Conservation (phyloP, 2,329 filamentous ascomycete species). For the Dryadomyces quercus-mongolicae region DNA sequence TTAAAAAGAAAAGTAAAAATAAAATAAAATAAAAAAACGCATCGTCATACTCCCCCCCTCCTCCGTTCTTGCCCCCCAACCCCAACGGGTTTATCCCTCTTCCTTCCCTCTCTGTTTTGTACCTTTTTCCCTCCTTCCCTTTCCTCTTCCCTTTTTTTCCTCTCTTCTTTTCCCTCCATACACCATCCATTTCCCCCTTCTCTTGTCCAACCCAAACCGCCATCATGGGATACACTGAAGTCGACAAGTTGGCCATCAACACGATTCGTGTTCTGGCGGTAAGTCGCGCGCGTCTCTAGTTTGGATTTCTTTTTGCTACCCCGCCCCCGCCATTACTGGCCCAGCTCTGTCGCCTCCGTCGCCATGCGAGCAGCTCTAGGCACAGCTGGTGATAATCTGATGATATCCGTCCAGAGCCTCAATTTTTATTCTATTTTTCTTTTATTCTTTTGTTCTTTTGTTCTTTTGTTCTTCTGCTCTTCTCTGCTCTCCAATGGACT, state of each 20-base stretch:
- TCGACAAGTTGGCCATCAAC: slow-evolving; percentile 90
- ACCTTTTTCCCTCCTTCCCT: slow-evolving; percentile 16
- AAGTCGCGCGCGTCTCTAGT: slow-evolving; percentile 32
- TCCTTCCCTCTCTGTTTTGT: slow-evolving; percentile 14
- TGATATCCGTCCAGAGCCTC: neutral
- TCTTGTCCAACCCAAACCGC: slow-evolving; percentile 16
- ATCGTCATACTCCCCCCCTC: neutral
- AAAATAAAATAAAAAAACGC: neutral
- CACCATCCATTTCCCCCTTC: neutral
- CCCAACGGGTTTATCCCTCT: slow-evolving; percentile 1
- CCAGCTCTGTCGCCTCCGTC: neutral
- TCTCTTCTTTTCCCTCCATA: slow-evolving; percentile 9
- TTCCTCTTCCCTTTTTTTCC: slow-evolving; percentile 10
- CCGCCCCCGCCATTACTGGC: slow-evolving; percentile 11
- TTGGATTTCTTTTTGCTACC: slow-evolving; percentile 3
- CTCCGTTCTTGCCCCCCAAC: slow-evolving; percentile 1
- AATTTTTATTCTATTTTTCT: neutral
- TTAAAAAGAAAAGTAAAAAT: too few species aligned
- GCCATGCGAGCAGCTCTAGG: neutral
- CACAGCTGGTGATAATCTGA: neutral
- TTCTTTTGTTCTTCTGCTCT: neutral
- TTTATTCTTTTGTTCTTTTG: neutral
- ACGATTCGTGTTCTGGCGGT: slow-evolving; percentile 95
- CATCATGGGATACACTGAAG: slow-evolving; percentile 79
- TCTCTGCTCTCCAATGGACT: neutral